Conservation (phyloP, 2,329 filamentous ascomycete genomes). For the Aspergillus sp. region DNA sequence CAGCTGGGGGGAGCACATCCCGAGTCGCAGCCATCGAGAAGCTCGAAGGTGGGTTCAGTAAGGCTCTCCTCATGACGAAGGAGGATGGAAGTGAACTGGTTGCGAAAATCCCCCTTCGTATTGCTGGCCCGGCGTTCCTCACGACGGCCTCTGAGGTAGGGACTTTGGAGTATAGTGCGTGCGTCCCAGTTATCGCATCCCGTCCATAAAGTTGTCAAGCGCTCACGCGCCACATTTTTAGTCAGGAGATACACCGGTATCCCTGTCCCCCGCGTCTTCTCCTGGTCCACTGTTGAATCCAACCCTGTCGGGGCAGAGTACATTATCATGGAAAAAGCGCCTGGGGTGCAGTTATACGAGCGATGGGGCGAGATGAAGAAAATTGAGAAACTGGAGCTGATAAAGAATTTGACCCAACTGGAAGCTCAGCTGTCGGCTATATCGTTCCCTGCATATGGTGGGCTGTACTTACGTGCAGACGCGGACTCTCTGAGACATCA, state of each 20-base stretch:
- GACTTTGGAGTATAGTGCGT: neutral
- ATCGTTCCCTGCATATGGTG: constrained; percentile 30
- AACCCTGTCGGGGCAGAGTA: constrained; percentile 38
- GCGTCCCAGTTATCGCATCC: no score
- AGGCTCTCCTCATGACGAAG: constrained; percentile 30
- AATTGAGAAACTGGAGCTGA: constrained; percentile 27
- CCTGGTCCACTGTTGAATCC: no score
- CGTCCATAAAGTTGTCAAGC: no score
- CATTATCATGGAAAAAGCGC: constrained; percentile 46
- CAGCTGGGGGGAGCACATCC: constrained; percentile 14
- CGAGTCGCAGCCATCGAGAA: constrained; percentile 34
- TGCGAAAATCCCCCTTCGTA: constrained; percentile 29
- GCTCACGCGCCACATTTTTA: neutral
- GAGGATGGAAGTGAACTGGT: constrained; percentile 28
- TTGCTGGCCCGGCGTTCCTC: constrained; percentile 22
- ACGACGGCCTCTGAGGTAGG: constrained; percentile 31
- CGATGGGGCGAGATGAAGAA: constrained; percentile 29
- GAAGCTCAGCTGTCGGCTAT: constrained; percentile 29
- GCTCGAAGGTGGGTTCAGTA: constrained; percentile 34
- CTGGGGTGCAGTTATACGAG: constrained; percentile 37
- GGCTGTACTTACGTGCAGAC: constrained; percentile 24
- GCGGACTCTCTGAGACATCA: neutral
- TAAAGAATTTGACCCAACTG: constrained; percentile 27
- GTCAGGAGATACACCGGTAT: neutral
- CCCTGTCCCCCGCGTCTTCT: no score